Percentiles rank a stretch among this genome's conserved stretches.
phyloP scores from a whole-genome alignment of 108 stramenopile species.

The Conticribra guillardii region DNA sequence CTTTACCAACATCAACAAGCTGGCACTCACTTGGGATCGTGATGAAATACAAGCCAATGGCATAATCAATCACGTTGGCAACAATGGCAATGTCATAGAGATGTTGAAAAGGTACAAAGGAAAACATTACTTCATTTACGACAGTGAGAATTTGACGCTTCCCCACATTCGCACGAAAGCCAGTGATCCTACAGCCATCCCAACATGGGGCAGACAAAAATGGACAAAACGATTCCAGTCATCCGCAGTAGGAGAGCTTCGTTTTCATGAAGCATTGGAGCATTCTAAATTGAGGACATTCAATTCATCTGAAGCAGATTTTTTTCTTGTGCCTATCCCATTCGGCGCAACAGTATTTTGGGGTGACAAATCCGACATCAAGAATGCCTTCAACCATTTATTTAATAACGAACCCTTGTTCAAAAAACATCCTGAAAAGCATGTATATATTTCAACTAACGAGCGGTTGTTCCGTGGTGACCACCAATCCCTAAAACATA shows the following conservation, averaged over 20 bases:
- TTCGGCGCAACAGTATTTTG: conserved; percentile 15
- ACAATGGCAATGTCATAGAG: too few relatives aligned
- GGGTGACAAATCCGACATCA: background rate
- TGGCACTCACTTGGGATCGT: too few relatives aligned
- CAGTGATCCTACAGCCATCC: background rate
- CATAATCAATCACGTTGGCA: too few relatives aligned
- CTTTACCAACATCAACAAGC: too few relatives aligned
- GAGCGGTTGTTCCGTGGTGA: conserved; percentile 2
- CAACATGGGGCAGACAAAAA: background rate
- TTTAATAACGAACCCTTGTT: conserved; percentile 8
- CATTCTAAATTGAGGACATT: conserved; percentile 8
- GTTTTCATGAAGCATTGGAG: background rate
- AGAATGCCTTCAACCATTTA: conserved; percentile 13
- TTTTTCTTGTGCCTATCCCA: conserved; percentile 40
- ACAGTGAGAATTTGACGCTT: conserved; percentile 4
- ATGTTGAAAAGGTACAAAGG: background rate
- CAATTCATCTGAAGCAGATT: conserved; percentile 22
- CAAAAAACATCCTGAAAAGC: conserved; percentile 13
- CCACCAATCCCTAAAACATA: background rate
- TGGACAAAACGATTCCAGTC: conserved; percentile 1
- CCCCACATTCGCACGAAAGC: background rate
- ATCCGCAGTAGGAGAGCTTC: background rate
- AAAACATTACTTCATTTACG: conserved; percentile 5
- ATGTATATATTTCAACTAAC: conserved; percentile 2
- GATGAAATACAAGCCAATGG: too few relatives aligned